Evolutionary conservation across 306 rosid genomes (phyloP).

Genomic region (Pyrus communis): DNA sequence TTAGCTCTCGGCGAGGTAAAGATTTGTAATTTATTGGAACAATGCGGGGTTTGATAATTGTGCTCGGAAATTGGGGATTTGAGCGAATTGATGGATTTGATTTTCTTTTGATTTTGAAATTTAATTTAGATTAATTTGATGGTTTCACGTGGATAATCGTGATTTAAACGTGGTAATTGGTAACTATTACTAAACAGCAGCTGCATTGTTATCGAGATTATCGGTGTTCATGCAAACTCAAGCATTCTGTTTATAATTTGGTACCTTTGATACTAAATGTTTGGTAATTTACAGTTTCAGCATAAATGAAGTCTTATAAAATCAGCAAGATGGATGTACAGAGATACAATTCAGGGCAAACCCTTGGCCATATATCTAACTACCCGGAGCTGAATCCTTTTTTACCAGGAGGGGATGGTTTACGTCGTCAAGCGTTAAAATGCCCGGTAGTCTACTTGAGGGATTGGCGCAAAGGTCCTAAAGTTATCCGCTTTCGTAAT

Average conservation of each 20-base stretch:
- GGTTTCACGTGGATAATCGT: not conserved
- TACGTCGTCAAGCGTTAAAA: not conserved
- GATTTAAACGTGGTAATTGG: not conserved
- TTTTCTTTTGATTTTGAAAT: not conserved
- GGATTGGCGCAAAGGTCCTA: constrained; percentile 22
- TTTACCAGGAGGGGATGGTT: constrained; percentile 2
- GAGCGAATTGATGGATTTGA: not conserved
- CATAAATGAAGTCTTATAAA: constrained; percentile 2
- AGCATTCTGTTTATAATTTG: not conserved
- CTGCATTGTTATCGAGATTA: not conserved
- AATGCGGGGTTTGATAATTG: not conserved
- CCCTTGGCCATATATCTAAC: not conserved
- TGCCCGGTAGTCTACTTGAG: not conserved
- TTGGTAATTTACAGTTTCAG: not conserved
- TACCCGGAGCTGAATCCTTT: not conserved
- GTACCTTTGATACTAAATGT: not conserved
- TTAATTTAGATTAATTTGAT: not conserved
- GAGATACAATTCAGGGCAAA: not conserved
- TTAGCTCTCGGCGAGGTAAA: not conserved
- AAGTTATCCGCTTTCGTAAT: not conserved
- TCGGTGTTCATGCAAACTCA: not conserved
- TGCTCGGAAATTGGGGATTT: not conserved
- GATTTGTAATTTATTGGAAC: not conserved
- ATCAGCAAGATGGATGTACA: constrained; percentile 5
- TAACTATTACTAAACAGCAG: not conserved